These are phyloP conservation scores for Geotrichum bryndzae DNA, from an alignment of 1,139 yeast genomes.

Conservation along the genomic window DNA sequence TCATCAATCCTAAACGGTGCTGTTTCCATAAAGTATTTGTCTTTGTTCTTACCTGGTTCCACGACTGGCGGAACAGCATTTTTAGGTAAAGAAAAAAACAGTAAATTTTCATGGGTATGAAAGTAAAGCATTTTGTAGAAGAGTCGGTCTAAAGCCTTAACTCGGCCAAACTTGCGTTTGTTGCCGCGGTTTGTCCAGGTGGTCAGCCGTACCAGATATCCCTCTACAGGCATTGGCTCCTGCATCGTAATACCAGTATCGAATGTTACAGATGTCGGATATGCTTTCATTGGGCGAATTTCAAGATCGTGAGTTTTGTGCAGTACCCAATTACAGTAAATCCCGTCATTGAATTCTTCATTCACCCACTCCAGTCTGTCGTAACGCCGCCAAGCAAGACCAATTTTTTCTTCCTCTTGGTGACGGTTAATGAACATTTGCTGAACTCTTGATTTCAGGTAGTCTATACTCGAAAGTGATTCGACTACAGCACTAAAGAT, in stretches of 20 bases:
- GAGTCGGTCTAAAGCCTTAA: conserved; percentile 35
- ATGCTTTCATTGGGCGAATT: conserved; percentile 47
- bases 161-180: conserved; percentile 27
- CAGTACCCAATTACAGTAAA: conserved; percentile 43
- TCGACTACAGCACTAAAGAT: background rate
- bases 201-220: conserved; percentile 61
- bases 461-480: background rate
- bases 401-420: conserved; percentile 37
- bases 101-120: conserved; percentile 53
- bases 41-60: background rate
- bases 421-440: conserved; percentile 21
- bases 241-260: conserved; percentile 23
- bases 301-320: conserved; percentile 48
- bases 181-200: conserved; percentile 44
- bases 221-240: conserved; percentile 72
- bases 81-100: conserved; percentile 53
- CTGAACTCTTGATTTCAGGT: background rate
- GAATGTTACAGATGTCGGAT: conserved; percentile 36
- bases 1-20: conserved; percentile 1
- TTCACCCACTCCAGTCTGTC: conserved; percentile 74
- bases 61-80: conserved; percentile 54
- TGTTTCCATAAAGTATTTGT: background rate
- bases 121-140: conserved; percentile 56
- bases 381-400: conserved; percentile 59
- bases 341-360: conserved; percentile 47